phyloP scores from a whole-genome alignment of 345 rosid genomes.

The Raphanus raphanistrum region DNA sequence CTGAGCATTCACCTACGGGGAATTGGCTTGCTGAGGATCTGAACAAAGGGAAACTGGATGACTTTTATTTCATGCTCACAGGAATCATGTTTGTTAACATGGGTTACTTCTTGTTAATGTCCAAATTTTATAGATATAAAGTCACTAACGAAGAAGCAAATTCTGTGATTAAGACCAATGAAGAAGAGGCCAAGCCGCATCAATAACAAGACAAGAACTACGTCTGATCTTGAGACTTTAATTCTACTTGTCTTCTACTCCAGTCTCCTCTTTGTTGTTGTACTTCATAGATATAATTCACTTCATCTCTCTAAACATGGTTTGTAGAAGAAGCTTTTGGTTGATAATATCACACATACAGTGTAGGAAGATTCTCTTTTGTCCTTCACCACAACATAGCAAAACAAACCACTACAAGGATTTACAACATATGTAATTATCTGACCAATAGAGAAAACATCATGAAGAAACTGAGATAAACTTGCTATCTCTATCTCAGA shows the following conservation, averaged over 20 bases:
- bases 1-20: constrained; percentile 30
- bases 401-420: background rate
- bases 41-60: constrained; percentile 47
- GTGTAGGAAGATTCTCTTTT: background rate
- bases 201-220: constrained; percentile 26
- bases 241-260: background rate
- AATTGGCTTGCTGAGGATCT: constrained; percentile 45
- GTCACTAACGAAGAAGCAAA: background rate
- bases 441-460: background rate
- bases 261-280: constrained; percentile 6
- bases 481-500: background rate
- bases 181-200: constrained; percentile 30
- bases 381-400: background rate
- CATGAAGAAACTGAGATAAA: background rate
- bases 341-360: background rate
- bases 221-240: constrained; percentile 20
- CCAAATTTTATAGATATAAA: constrained; percentile 46
- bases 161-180: constrained; percentile 16
- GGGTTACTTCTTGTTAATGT: constrained; percentile 37
- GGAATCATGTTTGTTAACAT: constrained; percentile 37
- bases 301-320: background rate
- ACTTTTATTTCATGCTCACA: constrained; percentile 48
- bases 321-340: background rate
- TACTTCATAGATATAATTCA: constrained; percentile 1
- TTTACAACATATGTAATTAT: background rate